Percentiles rank a stretch among this genome's conserved stretches.
These are phyloP conservation scores for Phytophthora niederhauseri DNA, from an alignment of 352 stramenopile genomes.

Conservation along the genomic window DNA sequence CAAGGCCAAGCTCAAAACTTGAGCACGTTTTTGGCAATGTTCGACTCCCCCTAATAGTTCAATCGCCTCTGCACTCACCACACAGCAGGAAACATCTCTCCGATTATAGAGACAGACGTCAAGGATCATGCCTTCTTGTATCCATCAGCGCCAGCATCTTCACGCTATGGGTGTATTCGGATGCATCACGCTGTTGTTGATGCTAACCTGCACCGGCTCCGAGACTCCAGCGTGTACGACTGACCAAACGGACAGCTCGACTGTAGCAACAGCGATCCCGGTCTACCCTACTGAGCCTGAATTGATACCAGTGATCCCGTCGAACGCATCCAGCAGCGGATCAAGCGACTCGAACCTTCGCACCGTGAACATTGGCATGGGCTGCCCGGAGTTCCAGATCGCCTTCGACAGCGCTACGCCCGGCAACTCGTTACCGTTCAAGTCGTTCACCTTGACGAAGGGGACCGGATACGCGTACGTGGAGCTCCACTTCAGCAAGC, in stretches of 20 bases:
- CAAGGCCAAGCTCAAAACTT: no score
- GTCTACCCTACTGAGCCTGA: not conserved
- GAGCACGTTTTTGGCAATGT: no score
- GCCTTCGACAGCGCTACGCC: constrained; percentile 44
- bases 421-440: constrained; percentile 37
- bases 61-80: not conserved
- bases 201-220: not conserved
- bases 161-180: not conserved
- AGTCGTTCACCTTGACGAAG: constrained; percentile 55
- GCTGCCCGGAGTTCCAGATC: constrained; percentile 55
- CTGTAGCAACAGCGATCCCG: not conserved
- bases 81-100: not conserved
- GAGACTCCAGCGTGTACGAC: not conserved
- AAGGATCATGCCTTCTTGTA: not conserved
- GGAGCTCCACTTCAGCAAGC: constrained; percentile 49
- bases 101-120: not conserved
- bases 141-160: not conserved
- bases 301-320: not conserved
- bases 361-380: constrained; percentile 38
- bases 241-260: not conserved
- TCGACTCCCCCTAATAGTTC: not conserved
- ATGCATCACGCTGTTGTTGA: not conserved
- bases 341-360: constrained; percentile 10
- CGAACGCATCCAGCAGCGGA: not conserved
- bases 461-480: constrained; percentile 55